Conservation (phyloP, 1,284 basidiomycete species). For the Ustanciosporium gigantosporum region DNA sequence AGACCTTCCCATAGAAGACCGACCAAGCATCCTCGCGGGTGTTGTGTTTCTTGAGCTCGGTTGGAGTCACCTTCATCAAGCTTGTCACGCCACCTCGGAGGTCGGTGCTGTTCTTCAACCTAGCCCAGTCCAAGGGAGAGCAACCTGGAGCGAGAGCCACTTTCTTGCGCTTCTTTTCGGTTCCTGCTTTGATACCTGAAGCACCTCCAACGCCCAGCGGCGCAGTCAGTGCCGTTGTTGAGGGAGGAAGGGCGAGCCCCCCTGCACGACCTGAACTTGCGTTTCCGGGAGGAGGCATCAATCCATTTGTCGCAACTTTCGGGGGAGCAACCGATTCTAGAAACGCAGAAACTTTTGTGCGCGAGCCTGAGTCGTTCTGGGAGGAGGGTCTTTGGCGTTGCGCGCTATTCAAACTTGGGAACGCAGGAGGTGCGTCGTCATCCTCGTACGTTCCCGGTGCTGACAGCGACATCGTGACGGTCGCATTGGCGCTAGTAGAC, state of each 20-base stretch:
- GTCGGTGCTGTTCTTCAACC: slow-evolving; percentile 70
- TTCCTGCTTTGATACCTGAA: slow-evolving; percentile 12
- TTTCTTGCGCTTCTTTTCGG: slow-evolving; percentile 64
- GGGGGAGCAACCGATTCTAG: slow-evolving; percentile 25
- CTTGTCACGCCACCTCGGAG: slow-evolving; percentile 43
- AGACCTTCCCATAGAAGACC: slow-evolving; percentile 88
- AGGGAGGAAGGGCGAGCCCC: slow-evolving; percentile 34
- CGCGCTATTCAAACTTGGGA: slow-evolving; percentile 78
- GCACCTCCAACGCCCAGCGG: slow-evolving; percentile 47
- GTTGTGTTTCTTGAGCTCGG: slow-evolving; percentile 80
- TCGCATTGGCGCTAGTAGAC: no score
- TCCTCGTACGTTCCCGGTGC: slow-evolving; percentile 61
- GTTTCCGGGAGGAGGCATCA: slow-evolving; percentile 35
- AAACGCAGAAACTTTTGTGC: slow-evolving; percentile 10
- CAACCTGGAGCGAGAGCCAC: slow-evolving; percentile 89
- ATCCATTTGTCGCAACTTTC: slow-evolving; percentile 1
- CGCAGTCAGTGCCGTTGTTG: slow-evolving; percentile 44
- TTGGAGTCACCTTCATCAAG: slow-evolving; percentile 74
- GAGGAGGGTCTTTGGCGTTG: slow-evolving; percentile 67
- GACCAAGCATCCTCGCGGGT: slow-evolving; percentile 90
- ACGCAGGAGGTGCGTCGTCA: slow-evolving; percentile 76
- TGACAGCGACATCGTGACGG: no score
- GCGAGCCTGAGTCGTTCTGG: no score
- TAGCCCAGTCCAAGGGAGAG: slow-evolving; percentile 92
- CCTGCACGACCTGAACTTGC: slow-evolving; percentile 28